phyloP scores from a whole-genome alignment of 1,139 yeast species.

The Hemisphaericaspora subhashii region DNA sequence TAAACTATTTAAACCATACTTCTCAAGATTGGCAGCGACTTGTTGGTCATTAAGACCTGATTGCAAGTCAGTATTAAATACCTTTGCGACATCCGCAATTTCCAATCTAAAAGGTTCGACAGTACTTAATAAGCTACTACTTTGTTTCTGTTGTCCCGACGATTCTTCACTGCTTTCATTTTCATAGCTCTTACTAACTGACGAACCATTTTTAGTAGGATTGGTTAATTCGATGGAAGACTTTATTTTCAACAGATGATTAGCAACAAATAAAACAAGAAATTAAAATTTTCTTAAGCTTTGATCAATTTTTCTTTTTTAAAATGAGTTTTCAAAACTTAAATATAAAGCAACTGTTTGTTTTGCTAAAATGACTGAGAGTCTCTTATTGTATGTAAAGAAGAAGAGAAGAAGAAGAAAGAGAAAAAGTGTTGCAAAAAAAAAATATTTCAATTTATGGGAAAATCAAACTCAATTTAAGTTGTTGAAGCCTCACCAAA shows the following conservation, averaged over 20 bases:
- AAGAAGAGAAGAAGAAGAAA: too few relatives aligned
- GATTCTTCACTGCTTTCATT: constrained; percentile 14
- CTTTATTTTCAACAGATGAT: constrained; percentile 7
- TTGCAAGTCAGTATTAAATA: constrained; percentile 38
- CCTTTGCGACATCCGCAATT: constrained; percentile 32
- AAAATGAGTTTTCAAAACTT: too few relatives aligned
- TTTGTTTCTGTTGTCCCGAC: neutral
- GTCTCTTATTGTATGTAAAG: too few relatives aligned
- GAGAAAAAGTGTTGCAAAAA: too few relatives aligned
- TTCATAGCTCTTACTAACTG: constrained; percentile 11
- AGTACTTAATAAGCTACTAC: neutral
- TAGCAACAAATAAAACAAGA: neutral
- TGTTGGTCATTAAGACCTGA: constrained; percentile 49
- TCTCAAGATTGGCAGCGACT: constrained; percentile 24
- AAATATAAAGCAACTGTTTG: too few relatives aligned
- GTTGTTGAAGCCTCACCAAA: too few relatives aligned
- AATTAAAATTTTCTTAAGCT: too few relatives aligned
- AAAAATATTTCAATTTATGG: too few relatives aligned
- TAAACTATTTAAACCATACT: constrained; percentile 59
- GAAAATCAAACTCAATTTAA: too few relatives aligned
- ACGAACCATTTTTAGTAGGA: constrained; percentile 8
- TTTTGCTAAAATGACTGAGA: too few relatives aligned
- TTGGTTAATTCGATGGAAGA: constrained; percentile 3
- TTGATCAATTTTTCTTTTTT: too few relatives aligned
- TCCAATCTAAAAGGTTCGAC: constrained; percentile 34